Conservation (phyloP, 495 filamentous ascomycete species). For the Filosporella fistucella region DNA sequence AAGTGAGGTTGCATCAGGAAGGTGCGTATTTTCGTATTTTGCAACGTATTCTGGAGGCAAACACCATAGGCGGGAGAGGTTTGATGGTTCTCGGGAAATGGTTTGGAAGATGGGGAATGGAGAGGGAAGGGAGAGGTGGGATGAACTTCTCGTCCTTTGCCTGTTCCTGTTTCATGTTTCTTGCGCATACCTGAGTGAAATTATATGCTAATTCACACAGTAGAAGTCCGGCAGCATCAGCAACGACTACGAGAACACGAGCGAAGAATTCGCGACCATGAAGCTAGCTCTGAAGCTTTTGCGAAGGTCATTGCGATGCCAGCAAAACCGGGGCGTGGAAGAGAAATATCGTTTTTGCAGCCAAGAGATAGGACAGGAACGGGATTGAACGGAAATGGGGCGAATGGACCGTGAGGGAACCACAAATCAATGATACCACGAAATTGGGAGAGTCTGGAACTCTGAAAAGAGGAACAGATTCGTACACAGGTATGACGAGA, state of each 20-base stretch:
- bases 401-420: no score
- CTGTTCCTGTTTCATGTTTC: no score
- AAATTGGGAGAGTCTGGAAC: no score
- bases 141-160: no score
- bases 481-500: no score
- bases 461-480: no score
- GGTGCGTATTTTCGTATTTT: constrained; percentile 3
- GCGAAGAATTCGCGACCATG: constrained; percentile 17
- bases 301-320: constrained; percentile 24
- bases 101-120: no score
- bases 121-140: no score
- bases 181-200: no score
- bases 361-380: not conserved
- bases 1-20: constrained; percentile 19
- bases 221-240: constrained; percentile 21
- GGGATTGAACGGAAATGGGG: not conserved
- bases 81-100: no score
- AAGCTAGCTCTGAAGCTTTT: constrained; percentile 20
- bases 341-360: constrained; percentile 16
- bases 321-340: constrained; percentile 17
- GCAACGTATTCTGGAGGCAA: not conserved
- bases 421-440: no score
- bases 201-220: no score
- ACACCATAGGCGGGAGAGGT: not conserved
- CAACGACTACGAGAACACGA: constrained; percentile 18